A percentile compares a stretch with the other conserved stretches of the same genome.
Evolutionary conservation across 306 rosid genomes (phyloP).

Genomic region (Acacia melanoxylon): DNA sequence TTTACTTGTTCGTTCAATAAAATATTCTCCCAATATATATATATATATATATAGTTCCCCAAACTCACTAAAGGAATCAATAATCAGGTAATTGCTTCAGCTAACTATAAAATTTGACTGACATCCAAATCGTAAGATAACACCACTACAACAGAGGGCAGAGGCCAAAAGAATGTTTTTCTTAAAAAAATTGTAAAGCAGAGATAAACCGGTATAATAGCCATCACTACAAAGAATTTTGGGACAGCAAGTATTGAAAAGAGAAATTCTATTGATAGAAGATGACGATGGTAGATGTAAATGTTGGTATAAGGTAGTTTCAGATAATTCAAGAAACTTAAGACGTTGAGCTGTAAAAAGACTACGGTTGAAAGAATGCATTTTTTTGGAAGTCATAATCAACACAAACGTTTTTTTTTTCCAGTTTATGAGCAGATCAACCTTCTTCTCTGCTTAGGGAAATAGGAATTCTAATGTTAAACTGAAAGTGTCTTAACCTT

Average conservation of each 20-base stretch:
- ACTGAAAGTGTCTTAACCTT: no score
- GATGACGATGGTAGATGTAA: neutral
- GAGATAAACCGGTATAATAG: neutral
- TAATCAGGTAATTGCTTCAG: neutral
- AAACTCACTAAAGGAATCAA: neutral
- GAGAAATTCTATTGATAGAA: neutral
- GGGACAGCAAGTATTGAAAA: neutral
- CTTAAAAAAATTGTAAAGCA: conserved; percentile 6
- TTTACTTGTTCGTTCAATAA: neutral
- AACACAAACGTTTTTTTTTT: no score
- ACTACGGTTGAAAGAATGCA: no score
- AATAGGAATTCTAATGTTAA: no score
- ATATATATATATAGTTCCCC: no score
- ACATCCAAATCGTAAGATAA: neutral
- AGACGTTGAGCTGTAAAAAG: neutral
- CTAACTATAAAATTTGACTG: neutral
- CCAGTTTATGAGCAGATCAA: no score
- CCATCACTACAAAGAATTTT: neutral
- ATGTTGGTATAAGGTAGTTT: neutral
- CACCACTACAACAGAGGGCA: neutral
- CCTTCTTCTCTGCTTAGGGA: no score
- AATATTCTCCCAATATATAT: no score
- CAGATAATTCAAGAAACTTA: neutral
- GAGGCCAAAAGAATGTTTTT: neutral
- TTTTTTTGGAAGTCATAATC: no score